These are phyloP conservation scores for Fusarium azukiicola DNA, from an alignment of 2,329 filamentous ascomycete species.

Conservation along the genomic window DNA sequence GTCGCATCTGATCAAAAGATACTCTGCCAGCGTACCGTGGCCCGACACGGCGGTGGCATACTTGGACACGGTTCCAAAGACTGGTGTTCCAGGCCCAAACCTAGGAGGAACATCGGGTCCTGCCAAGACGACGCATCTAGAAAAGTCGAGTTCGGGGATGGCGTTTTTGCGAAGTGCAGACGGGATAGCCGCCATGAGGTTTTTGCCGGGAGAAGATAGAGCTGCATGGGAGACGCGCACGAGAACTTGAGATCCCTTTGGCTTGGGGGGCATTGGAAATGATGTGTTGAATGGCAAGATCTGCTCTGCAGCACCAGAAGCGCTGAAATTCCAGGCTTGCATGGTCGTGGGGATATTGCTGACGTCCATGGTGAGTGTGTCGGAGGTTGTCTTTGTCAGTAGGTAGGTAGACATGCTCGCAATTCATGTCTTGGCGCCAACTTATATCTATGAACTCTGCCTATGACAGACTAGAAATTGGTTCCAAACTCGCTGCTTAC, in stretches of 20 bases:
- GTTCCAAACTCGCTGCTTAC: constrained; percentile 13
- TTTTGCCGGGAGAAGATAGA: not conserved
- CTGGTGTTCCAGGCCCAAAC: not conserved
- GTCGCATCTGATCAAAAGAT: not conserved
- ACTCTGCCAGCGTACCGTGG: not conserved
- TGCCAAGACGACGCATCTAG: not conserved
- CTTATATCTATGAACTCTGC: not conserved
- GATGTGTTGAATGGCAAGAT: not conserved
- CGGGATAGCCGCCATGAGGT: not conserved
- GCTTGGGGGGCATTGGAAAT: not conserved
- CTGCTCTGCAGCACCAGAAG: not conserved
- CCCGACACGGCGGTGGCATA: constrained; percentile 11
- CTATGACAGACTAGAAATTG: not conserved
- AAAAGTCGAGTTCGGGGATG: constrained; percentile 13
- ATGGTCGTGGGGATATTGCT: not conserved
- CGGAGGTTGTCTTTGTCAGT: not conserved
- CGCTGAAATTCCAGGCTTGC: constrained; percentile 14
- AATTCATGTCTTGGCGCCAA: not conserved
- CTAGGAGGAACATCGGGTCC: not conserved
- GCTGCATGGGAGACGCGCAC: constrained; percentile 3
- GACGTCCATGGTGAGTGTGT: not conserved
- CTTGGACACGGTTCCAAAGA: constrained; percentile 16
- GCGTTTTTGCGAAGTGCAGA: constrained; percentile 4
- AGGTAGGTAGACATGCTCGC: not conserved
- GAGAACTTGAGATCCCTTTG: not conserved